Evolutionary conservation across 139 green algal species (phyloP), one percentile per base, ranked within the genome.

Genomic region (Picochlorum costavermella): DNA sequence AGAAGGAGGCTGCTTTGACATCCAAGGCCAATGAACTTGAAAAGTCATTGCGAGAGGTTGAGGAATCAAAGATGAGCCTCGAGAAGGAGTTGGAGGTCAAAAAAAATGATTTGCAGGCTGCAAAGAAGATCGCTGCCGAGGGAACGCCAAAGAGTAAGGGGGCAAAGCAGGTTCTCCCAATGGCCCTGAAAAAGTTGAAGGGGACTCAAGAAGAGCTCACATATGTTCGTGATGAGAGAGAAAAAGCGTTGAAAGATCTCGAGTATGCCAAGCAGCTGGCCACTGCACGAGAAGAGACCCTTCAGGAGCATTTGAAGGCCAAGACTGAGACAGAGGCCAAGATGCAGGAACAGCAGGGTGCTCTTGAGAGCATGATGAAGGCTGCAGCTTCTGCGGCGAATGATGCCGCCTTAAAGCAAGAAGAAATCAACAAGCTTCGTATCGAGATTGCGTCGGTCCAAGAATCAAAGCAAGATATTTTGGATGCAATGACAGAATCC

Each of bases 161-260:
- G 8, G 65, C 64, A 50, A 77, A 77, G 50, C 12, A 65, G 48
- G 31, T 63, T 5, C 50, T 77, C 26, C 65, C 71, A 26, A 66
- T 70, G 50, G 50, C 68, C 9, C 31, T 70, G 10, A 37, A 65
- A 29, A 30, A 56, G 4, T 65, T 77, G 30, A 73, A 58, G 17
- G 48, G 63, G 4, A 16, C 45, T 28, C 62, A 60, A 12, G 12
- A 71, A 3, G 53, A 25, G 16, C 53, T 57, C 25, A 53, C 40
- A 2, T 40, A 25, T 17, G 36, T 64, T 31, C n/a, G 37, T 3
- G 17, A 40, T 6, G 20, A 43, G 5, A 40, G 36, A 16, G 59
- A 50, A 2, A n/a, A 20, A 30, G 63, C 55, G 2, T 37, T 62
- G 50, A 50, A 60, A 49, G 26, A 76, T 14, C 26, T 49, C 8